Base-by-base conservation (phyloP, 192 early-diverging fungal species). In the Chytriomyces sp. region DNA sequence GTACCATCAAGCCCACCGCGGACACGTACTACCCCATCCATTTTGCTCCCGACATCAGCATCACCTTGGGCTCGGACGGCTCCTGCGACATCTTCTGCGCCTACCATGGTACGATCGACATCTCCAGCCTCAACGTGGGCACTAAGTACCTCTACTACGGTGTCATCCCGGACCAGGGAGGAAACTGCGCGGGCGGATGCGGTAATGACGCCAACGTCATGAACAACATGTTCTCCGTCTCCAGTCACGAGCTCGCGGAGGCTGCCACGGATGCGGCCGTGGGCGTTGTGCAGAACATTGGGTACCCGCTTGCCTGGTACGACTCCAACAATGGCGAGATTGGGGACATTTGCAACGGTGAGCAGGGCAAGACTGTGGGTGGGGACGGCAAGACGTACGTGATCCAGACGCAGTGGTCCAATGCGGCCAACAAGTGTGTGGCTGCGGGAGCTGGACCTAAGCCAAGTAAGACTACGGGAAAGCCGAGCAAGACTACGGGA, bases 11-110 rank as follows among this genome's bases (percentile, higher is more conserved):
- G 25, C 78, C 78, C 34, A 79, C 73, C 30, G 68, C 32, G 30
- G 67, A 79, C 63, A 44, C 75, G 0, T 72, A 78, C 44, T 79
- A 73, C 52, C 59, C 78, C 33, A 75, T 79, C 58, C 77, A 78
- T 60, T 78, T 78, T 33, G 76, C 39, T 19, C 75, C 64, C 7
- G 53, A 58, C 19, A 70, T 69, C 33, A 39, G 25, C 25, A 40
- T 73, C 64, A 2, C 2, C 19, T 14, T 30, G 30, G 56, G 56
- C 10, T n/a, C 30, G 26, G 28, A 64, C 10, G 39, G 61, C 2
- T 52, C 62, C 17, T 32, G 32, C 26, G n/a, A 34, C 7, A 52
- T 41, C 56, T 25, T 49, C 44, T 49, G 58, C 30, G 41, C 19
- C 28, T 32, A 58, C 52, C 75, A 78, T 40, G n/a, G n/a, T n/a